Base-by-base conservation (phyloP, 225 moss, liverwort and hornwort genomes). In the Pleurozium schreberi region DNA sequence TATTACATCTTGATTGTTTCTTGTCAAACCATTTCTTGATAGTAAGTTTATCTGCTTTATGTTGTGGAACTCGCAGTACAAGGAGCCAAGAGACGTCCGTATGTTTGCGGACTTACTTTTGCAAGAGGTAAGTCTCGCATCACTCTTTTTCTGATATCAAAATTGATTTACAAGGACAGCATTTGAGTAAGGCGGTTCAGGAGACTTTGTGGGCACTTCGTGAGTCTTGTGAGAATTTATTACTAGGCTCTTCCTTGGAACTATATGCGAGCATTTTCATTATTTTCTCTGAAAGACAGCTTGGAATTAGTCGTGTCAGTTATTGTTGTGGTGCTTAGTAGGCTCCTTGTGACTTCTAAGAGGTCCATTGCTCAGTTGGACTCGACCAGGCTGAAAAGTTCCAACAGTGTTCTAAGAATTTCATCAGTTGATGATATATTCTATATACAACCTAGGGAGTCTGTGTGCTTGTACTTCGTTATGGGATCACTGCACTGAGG, bases 71-170 rank as follows among this genome's bases (percentile, higher is more conserved):
- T 88, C 76, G 92, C 96, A 98, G 99, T 99, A 96, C 88, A 99
- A 97, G 91, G 99, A 97, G 91, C 97, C 99, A 86, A 99, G 99
- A 89, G 99, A 99, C 89, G 97, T 99, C 80, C 96, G 99, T 83
- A 97, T 97, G 99, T 99, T 99, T 93, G 99, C 96, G 18, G 97
- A 99, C 91, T 93, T 99, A 82, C 94, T 99, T 60, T 88, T 99
- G 90, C 99, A 99, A 92, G 99, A 99, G 96, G 99, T 97, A 94
- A 33, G 52, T 83, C 80, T 59, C 55, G 50, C 47, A 84, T 85
- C 70, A 40, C 49, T 88, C 83, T 78, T 87, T 88, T 40, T 83
- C 67, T 66, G 73, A 43, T 67, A 57, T 79, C 61, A 60, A 60
- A 45, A 55, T 85, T 88, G 63, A 30, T 42, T 53, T 33, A 80